phyloP scores from a whole-genome alignment of 2,329 filamentous ascomycete genomes.

The Fonsecaea multimorphosa region DNA sequence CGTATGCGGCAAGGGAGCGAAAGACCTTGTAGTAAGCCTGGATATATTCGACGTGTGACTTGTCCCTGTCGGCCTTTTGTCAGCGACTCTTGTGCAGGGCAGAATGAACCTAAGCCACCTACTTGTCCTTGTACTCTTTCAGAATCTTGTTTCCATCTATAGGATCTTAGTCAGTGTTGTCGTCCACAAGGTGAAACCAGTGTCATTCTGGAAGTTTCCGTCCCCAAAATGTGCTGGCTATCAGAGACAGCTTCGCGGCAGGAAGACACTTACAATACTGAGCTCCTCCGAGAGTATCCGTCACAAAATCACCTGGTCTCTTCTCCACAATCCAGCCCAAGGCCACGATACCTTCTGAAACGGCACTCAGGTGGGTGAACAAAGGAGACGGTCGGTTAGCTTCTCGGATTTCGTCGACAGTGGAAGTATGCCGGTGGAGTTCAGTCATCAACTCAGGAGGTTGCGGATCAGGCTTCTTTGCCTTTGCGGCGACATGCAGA shows the following conservation, averaged over 20 bases:
- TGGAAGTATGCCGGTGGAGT: constrained; percentile 80
- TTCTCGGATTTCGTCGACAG: constrained; percentile 81
- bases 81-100: not conserved
- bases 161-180: not conserved
- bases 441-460: constrained; percentile 80
- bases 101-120: constrained; percentile 39
- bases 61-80: constrained; percentile 64
- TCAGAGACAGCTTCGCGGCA: not conserved
- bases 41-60: constrained; percentile 83
- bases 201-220: not conserved
- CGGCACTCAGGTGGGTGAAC: constrained; percentile 82
- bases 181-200: not conserved
- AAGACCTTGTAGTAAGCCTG: constrained; percentile 92
- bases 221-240: not conserved
- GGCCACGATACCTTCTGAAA: constrained; percentile 87
- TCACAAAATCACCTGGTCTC: constrained; percentile 84
- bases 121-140: constrained; percentile 87
- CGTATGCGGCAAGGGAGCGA: constrained; percentile 79
- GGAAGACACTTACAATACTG: constrained; percentile 69
- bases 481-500: constrained; percentile 83
- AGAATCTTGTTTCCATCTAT: constrained; percentile 82
- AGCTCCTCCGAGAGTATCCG: constrained; percentile 79
- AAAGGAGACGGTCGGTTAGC: constrained; percentile 75
- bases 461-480: constrained; percentile 85
- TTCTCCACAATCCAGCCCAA: constrained; percentile 88